Evolutionary conservation across 306 rosid species (phyloP), one percentile per base, ranked within the genome.

Genomic region (Quercus engelmannii): DNA sequence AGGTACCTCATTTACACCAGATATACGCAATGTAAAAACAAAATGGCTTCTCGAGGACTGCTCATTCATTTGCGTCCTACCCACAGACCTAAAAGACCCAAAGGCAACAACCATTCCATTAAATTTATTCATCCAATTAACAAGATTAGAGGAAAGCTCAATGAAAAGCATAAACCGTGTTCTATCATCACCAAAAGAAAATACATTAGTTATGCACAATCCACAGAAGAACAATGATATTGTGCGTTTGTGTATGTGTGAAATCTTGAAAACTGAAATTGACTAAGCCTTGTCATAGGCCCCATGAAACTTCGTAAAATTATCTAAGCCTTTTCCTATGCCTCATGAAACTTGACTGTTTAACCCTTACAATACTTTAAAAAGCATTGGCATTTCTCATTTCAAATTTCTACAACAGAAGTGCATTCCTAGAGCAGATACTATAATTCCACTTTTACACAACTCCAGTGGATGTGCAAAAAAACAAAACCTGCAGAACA

Each of bases 11-110:
- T 95, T 93, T 55, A 86, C 81, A 51, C 99, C 99, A 74, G 88
- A 82, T 74, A 95, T 95, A 23, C 99, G 97, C 89, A 95, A 78
- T 65, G 96, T 95, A 79, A 95, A 93, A 79, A 95, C 99, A 51
- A 95, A 85, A 79, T 95, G 98, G 76, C 99, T 95, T 86, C 98
- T 93, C 4, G 99, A 95, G 56, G 99, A 95, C 54, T 95, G 97
- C 72, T 95, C 99, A 69, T 95, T 95, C 99, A 95, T 95, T 35
- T 91, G 93, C 9, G 99, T 96, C 84, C 84, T 93, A 64, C 98
- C 97, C 54, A 96, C 98, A n/a, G 98, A 93, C 90, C 99, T 96
- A 81, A 59, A 82, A 35, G 52, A 65, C 35, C 54, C 54, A 86
- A 12, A 82, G 33, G 49, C 74, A 65, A 33, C 75, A 83, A n/a